Evolutionary conservation across 192 early-diverging fungal species (phyloP).

Genomic region (Dissophora globulifera): DNA sequence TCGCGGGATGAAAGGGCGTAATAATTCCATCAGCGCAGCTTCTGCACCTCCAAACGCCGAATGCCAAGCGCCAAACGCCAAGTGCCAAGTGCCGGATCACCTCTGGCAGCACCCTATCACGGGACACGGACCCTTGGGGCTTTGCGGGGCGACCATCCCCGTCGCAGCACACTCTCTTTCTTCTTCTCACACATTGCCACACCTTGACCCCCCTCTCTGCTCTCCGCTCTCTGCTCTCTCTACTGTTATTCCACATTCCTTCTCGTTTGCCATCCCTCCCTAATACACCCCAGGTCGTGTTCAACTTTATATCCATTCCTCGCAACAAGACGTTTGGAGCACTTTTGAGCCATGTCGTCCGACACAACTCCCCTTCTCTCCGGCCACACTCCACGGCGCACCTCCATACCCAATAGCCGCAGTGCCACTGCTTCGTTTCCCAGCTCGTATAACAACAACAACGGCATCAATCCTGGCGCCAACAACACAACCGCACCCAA

Average conservation of each 20-base stretch:
- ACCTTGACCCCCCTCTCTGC: background rate
- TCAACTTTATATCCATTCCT: no score
- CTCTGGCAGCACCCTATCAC: no score
- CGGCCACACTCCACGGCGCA: constrained; percentile 13
- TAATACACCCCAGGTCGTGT: background rate
- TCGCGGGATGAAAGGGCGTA: no score
- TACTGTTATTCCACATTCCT: background rate
- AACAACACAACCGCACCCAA: no score
- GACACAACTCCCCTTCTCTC: constrained; percentile 50
- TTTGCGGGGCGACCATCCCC: background rate
- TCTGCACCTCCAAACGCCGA: no score
- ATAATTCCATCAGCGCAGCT: no score
- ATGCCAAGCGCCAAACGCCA: no score
- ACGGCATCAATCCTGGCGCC: background rate
- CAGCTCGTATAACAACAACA: background rate
- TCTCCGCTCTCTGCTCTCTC: background rate
- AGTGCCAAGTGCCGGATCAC: no score
- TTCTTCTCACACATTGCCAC: background rate
- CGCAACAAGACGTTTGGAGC: no score
- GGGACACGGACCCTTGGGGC: no score
- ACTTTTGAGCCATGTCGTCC: no score
- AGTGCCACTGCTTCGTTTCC: background rate
- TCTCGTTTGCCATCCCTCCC: background rate
- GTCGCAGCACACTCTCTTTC: background rate
- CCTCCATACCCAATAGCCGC: constrained; percentile 23